Conservation (phyloP, 345 rosid species). For the Pugionium dolabratum region DNA sequence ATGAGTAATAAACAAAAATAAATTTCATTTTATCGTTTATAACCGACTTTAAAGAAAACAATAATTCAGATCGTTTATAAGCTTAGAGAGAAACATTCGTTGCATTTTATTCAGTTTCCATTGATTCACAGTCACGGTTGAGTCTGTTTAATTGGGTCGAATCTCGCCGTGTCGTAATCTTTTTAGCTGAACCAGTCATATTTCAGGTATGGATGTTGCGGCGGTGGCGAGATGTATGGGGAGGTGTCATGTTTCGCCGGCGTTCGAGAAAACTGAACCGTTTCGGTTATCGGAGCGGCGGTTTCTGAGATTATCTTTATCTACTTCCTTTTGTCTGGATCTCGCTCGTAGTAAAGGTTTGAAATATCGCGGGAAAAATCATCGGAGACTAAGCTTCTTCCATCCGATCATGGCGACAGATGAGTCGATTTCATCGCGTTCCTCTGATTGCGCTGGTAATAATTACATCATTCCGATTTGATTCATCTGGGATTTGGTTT, state of each 20-base stretch:
- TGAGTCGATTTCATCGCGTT: conserved; percentile 41
- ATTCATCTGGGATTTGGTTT: conserved; percentile 3
- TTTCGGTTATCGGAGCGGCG: conserved; percentile 29
- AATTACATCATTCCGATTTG: neutral
- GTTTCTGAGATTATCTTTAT: conserved; percentile 20
- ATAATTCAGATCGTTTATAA: neutral
- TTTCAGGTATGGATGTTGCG: conserved; percentile 31
- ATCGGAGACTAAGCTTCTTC: conserved; percentile 40
- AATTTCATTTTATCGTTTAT: neutral
- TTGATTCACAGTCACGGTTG: conserved; percentile 9
- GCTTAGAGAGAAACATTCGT: neutral
- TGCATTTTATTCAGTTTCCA: neutral
- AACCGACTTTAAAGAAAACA: neutral
- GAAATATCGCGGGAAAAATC: conserved; percentile 15
- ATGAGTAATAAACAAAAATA: neutral
- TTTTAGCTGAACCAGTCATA: neutral
- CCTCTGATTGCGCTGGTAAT: conserved; percentile 32
- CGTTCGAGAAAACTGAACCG: conserved; percentile 18
- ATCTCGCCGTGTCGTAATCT: conserved; percentile 15
- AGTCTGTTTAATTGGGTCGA: conserved; percentile 27
- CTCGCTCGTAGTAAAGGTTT: neutral
- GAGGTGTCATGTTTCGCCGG: conserved; percentile 19
- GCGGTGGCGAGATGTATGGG: conserved; percentile 28
- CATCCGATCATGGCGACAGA: conserved; percentile 50
- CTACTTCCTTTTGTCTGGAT: conserved; percentile 9